These are phyloP conservation scores for Ustilago vetiveriae DNA, from an alignment of 1,284 basidiomycete genomes.

Conservation along the genomic window DNA sequence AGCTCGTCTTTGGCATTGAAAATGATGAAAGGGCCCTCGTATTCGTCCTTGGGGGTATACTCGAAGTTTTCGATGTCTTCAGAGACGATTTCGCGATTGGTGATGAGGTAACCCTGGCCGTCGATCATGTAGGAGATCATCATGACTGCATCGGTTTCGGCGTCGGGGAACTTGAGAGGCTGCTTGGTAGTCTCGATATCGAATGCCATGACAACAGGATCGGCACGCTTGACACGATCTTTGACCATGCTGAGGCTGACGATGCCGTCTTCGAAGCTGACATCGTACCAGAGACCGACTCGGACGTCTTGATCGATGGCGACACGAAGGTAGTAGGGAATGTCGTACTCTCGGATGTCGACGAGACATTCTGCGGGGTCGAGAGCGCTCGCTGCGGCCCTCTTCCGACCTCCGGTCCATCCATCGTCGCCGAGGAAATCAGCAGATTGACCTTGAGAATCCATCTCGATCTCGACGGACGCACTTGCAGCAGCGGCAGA, in stretches of 20 bases:
- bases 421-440: slow-evolving; percentile 67
- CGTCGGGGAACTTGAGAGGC: slow-evolving; percentile 97
- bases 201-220: slow-evolving; percentile 98
- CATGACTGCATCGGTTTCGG: slow-evolving; percentile 96
- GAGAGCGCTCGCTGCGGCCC: slow-evolving; percentile 62
- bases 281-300: slow-evolving; percentile 94
- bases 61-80: slow-evolving; percentile 99
- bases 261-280: slow-evolving; percentile 80
- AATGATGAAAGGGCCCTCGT: slow-evolving; percentile 94
- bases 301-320: slow-evolving; percentile 98
- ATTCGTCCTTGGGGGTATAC: slow-evolving; percentile 97
- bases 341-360: slow-evolving; percentile 95
- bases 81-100: slow-evolving; percentile 94
- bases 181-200: slow-evolving; percentile 99
- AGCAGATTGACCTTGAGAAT: slow-evolving; percentile 21
- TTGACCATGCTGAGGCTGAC: slow-evolving; percentile 79
- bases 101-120: slow-evolving; percentile 95
- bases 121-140: slow-evolving; percentile 99
- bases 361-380: slow-evolving; percentile 91
- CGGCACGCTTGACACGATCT: slow-evolving; percentile 95
- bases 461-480: slow-evolving; percentile 52
- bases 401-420: slow-evolving; percentile 34
- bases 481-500: slow-evolving; percentile 41
- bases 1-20: slow-evolving; percentile 96
- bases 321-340: slow-evolving; percentile 95